Conservation (phyloP, 352 stramenopile species). For the Elongisporangium prolatum region DNA sequence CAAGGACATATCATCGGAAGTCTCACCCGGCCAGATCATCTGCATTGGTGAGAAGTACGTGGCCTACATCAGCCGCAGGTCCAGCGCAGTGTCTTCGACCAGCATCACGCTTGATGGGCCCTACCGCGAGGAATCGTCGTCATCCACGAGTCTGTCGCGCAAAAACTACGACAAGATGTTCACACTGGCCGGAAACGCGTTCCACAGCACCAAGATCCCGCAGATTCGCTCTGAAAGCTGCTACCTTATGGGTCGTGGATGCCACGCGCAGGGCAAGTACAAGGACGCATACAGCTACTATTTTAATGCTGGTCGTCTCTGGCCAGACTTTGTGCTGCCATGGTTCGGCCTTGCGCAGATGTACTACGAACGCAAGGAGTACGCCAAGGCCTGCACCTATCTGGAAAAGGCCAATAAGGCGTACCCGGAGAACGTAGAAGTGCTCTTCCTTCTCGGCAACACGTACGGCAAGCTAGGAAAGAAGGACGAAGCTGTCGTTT, state of each 20-base stretch:
- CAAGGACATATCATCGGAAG: conserved; percentile 83
- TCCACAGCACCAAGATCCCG: conserved; percentile 85
- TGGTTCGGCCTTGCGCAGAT: conserved; percentile 88
- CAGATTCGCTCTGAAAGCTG: conserved; percentile 95
- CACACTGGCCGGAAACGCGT: conserved; percentile 80
- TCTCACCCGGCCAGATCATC: conserved; percentile 91
- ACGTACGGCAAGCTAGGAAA: conserved; percentile 82
- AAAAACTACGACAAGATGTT: conserved; percentile 92
- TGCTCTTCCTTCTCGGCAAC: conserved; percentile 74
- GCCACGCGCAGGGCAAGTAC: conserved; percentile 92
- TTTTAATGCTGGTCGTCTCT: conserved; percentile 89
- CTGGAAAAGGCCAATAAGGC: conserved; percentile 87
- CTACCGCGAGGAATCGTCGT: conserved; percentile 72
- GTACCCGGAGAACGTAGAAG: conserved; percentile 87
- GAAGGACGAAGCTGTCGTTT: conserved; percentile 70
- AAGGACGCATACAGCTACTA: conserved; percentile 97
- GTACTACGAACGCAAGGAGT: conserved; percentile 87
- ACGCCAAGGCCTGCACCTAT: conserved; percentile 75
- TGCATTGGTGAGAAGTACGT: conserved; percentile 92
- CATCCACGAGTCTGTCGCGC: conserved; percentile 57
- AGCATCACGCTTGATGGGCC: conserved; percentile 70
- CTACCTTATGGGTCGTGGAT: conserved; percentile 95
- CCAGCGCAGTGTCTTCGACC: conserved; percentile 55
- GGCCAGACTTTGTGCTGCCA: conserved; percentile 81
- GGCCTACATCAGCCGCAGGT: conserved; percentile 74